These are phyloP conservation scores for Sorghum bicolor DNA, from an alignment of 176 grass and related monocot genomes.

Conservation along the genomic window Sorghum_bicolor_NCBIv3 NC_012876.2:56006501-56007000, in stretches of 20 bases:
- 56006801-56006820: constrained; percentile 56
- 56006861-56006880: constrained; percentile 50
- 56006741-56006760: constrained; percentile 20
- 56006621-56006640: constrained; percentile 11
- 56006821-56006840: constrained; percentile 27
- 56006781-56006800: background rate
- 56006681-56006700: constrained; percentile 15
- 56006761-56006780: background rate
- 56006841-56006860: constrained; percentile 27
- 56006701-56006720: constrained; percentile 14
- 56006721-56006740: constrained; percentile 32
- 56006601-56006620: constrained; percentile 58
- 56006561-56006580: constrained; percentile 36
- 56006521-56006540: constrained; percentile 36
- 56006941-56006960: background rate
- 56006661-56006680: constrained; percentile 48
- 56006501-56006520: constrained; percentile 57
- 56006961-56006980: constrained; percentile 15
- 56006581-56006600: constrained; percentile 60
- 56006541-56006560: constrained; percentile 56
- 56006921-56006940: constrained; percentile 19
- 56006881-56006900: constrained; percentile 40
- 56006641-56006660: constrained; percentile 28
- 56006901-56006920: constrained; percentile 44
- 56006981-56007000: background rate